Evolutionary conservation across 208 protist genomes (phyloP), one percentile per base, ranked within the genome.

Genomic region (Balamuthia mandrillaris): DNA sequence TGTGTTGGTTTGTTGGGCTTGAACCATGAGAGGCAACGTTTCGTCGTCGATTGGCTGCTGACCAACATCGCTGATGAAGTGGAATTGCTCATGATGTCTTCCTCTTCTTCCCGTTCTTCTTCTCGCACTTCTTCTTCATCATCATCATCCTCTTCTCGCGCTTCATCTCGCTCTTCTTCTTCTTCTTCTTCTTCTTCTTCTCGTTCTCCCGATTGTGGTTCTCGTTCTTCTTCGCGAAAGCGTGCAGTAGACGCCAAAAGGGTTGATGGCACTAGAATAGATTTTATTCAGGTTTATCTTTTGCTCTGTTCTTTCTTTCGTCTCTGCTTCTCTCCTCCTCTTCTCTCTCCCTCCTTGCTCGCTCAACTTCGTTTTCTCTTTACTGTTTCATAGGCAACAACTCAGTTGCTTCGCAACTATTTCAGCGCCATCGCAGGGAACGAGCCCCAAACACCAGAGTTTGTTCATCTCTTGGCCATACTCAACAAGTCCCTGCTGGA

Each of bases 401-500:
- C n/a, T n/a, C n/a, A n/a, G n/a, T n/a, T n/a, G n/a, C n/a, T n/a
- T n/a, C n/a, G n/a, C n/a, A n/a, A n/a, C n/a, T n/a, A n/a, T n/a
- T n/a, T n/a, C n/a, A n/a, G n/a, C n/a, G n/a, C n/a, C n/a, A n/a
- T n/a, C n/a, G n/a, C n/a, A n/a, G n/a, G n/a, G n/a, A n/a, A n/a
- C n/a, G n/a, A n/a, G n/a, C n/a, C n/a, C n/a, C n/a, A n/a, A n/a
- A n/a, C n/a, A n/a, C n/a, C n/a, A n/a, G n/a, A n/a, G n/a, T n/a
- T n/a, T n/a, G n/a, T n/a, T n/a, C n/a, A n/a, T n/a, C n/a, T n/a
- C n/a, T n/a, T n/a, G n/a, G n/a, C n/a, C 9, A 75, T 75, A 9
- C 65, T 75, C 39, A 44, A 75, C 24, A 75, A 51, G 65, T 44
- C 45, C 42, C 42, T 75, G 12, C 65, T 75, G 24, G 65, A 75